phyloP scores from a whole-genome alignment of 2,329 filamentous ascomycete species.

The Phialophora expanda region DNA sequence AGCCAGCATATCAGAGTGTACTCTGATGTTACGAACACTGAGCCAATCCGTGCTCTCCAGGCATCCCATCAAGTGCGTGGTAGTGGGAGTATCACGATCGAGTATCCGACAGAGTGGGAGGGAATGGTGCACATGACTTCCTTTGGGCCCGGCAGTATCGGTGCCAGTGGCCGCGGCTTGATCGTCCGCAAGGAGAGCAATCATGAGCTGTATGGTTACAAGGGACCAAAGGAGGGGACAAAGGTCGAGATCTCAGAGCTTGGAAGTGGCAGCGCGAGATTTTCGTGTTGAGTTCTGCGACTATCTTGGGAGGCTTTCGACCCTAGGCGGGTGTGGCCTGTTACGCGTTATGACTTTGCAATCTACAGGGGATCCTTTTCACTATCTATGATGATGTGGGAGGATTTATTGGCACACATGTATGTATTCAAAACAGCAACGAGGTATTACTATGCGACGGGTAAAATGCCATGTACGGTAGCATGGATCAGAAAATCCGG shows the following conservation, averaged over 20 bases:
- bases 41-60: constrained; percentile 29
- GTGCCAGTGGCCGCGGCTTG: constrained; percentile 40
- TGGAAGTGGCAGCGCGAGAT: constrained; percentile 33
- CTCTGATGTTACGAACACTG: constrained; percentile 20
- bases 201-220: constrained; percentile 35
- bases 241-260: constrained; percentile 29
- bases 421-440: not conserved
- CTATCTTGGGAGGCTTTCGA: not conserved
- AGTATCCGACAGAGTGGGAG: constrained; percentile 44
- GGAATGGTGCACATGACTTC: constrained; percentile 40
- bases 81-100: constrained; percentile 40
- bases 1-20: constrained; percentile 31
- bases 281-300: constrained; percentile 27
- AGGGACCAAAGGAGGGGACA: constrained; percentile 26
- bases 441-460: not conserved
- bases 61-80: constrained; percentile 36
- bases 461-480: not conserved
- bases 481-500: not conserved
- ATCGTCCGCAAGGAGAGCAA: constrained; percentile 28
- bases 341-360: not conserved
- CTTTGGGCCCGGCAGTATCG: constrained; percentile 32
- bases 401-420: not conserved
- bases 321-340: not conserved
- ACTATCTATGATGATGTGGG: not conserved
- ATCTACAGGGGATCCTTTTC: not conserved